Evolutionary conservation across 1,284 basidiomycete species (phyloP).

Genomic region (Phellopilus nigrolimitatus): DNA sequence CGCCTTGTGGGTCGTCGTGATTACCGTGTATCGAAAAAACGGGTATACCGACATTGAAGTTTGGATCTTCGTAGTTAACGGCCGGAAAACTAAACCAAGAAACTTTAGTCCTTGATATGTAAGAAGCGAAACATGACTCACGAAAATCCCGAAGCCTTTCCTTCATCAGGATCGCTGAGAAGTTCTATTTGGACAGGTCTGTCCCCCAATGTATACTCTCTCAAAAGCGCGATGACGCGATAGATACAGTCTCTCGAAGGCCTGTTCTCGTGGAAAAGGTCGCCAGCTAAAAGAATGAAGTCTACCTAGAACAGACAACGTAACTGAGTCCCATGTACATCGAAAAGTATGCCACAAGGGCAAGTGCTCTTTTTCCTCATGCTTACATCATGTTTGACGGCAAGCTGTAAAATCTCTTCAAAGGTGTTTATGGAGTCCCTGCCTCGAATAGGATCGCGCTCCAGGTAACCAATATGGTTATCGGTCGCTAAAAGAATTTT

Average conservation of each 20-base stretch:
- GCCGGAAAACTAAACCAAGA: constrained; percentile 76
- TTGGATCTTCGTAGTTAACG: constrained; percentile 96
- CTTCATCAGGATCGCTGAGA: constrained; percentile 88
- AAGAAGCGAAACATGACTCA: constrained; percentile 37
- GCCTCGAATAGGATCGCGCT: constrained; percentile 91
- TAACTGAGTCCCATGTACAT: constrained; percentile 5
- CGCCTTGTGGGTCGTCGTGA: constrained; percentile 98
- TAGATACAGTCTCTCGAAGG: constrained; percentile 89
- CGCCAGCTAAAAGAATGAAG: constrained; percentile 91
- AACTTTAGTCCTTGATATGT: constrained; percentile 26
- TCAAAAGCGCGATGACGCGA: constrained; percentile 81
- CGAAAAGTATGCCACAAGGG: constrained; percentile 5
- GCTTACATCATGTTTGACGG: constrained; percentile 80
- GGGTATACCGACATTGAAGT: constrained; percentile 91
- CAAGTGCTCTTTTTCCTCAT: constrained; percentile 4
- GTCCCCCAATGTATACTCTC: constrained; percentile 88
- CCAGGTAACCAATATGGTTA: constrained; percentile 94
- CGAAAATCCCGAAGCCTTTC: constrained; percentile 80
- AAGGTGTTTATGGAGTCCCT: constrained; percentile 96
- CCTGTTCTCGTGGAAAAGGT: constrained; percentile 97
- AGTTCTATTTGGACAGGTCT: constrained; percentile 87
- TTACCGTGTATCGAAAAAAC: constrained; percentile 99
- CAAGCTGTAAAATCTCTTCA: constrained; percentile 88
- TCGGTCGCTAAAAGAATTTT: constrained; percentile 88
- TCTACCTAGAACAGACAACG: constrained; percentile 60